phyloP scores from a whole-genome alignment of 805 yeast genomes.

The Spathaspora hagerdaliae region DNA sequence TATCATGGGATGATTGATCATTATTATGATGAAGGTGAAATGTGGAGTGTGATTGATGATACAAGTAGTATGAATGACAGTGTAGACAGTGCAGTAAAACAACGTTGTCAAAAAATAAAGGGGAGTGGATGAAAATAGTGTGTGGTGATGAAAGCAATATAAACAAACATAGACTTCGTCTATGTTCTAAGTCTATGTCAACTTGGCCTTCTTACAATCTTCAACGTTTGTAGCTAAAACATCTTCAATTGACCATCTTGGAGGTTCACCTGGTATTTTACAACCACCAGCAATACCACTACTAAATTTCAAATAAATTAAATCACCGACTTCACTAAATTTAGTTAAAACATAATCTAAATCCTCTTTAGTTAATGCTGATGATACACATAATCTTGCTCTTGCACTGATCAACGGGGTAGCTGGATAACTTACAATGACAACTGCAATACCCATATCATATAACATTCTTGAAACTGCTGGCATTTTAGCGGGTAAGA shows the following conservation, averaged over 20 bases:
- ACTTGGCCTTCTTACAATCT: slow-evolving; percentile 44
- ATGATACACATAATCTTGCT: slow-evolving; percentile 87
- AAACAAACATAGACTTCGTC: background rate
- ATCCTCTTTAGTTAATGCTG: slow-evolving; percentile 92
- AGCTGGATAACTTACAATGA: slow-evolving; percentile 96
- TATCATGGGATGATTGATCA: too few relatives aligned
- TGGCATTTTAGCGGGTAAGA: slow-evolving; percentile 92
- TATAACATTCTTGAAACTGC: slow-evolving; percentile 81
- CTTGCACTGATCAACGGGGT: slow-evolving; percentile 88
- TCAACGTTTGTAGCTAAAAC: slow-evolving; percentile 68
- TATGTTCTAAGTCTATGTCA: slow-evolving; percentile 6
- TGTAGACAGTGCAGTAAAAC: background rate
- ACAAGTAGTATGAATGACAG: background rate
- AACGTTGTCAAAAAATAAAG: background rate
- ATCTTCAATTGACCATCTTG: slow-evolving; percentile 77
- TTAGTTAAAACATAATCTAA: slow-evolving; percentile 73
- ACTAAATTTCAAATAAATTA: slow-evolving; percentile 67
- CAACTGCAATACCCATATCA: slow-evolving; percentile 82
- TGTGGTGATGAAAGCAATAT: background rate
- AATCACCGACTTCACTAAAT: slow-evolving; percentile 75
- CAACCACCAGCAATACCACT: slow-evolving; percentile 77
- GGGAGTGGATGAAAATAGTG: background rate
- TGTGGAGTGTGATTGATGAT: too few relatives aligned
- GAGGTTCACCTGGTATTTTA: slow-evolving; percentile 48
- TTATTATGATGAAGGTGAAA: too few relatives aligned